Base-by-base conservation (phyloP, 345 rosid genomes). In the Cardiospermum halicacabum region DNA sequence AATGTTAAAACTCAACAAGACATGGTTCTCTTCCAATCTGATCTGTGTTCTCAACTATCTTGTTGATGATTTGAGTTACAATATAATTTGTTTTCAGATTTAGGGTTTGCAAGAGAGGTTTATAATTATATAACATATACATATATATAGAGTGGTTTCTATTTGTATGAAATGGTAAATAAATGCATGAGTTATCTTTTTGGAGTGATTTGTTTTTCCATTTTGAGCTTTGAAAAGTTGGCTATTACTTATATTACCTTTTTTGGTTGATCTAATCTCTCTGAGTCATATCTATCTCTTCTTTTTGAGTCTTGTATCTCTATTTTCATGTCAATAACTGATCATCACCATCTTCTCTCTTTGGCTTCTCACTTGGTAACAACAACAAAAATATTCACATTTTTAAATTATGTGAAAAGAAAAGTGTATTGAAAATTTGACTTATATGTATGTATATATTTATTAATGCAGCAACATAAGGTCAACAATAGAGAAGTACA, bases 401-500 rank as follows among this genome's bases (percentile, higher is more conserved):
- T 34, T 10, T 10, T 3, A 34, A 34, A 34, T 34, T 6, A 34
- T 34, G 7, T 34, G 36, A 32, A 32, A 32, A 32, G 36, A 32
- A 32, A 32, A 32, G 3, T 34, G 0, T 34, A 6, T 34, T 34
- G 37, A 34, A 34, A 10, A 34, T 10, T 34, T n/a, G n/a, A n/a
- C n/a, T n/a, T n/a, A n/a, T n/a, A n/a, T n/a, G n/a, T n/a, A n/a
- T n/a, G n/a, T n/a, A n/a, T n/a, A n/a, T n/a, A n/a, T n/a, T n/a
- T n/a, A n/a, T n/a, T n/a, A n/a, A n/a, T n/a, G 60, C 43, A 53
- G 78, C 73, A 91, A 96, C 84, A 87, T 89, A 81, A 89, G 85
- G 72, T 69, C 90, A 69, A 91, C 96, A 16, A 91, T 91, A 49
- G 97, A 94, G 31, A 87, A 89, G 83, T 94, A 91, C 86, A 91